phyloP scores from a whole-genome alignment of 495 filamentous ascomycete genomes.

The Penicillium flavigenum region DNA sequence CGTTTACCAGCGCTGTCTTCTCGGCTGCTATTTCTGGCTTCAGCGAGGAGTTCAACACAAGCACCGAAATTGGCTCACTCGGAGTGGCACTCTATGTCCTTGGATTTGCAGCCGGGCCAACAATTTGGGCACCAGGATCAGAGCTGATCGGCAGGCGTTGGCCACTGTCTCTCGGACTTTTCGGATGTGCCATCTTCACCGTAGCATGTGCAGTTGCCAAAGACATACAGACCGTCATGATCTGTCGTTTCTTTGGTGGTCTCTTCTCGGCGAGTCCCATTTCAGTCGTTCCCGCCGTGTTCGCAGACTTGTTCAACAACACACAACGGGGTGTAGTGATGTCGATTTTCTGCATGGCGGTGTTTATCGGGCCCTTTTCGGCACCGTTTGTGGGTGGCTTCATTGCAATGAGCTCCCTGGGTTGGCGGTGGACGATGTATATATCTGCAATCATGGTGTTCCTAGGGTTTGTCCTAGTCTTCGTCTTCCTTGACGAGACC shows the following conservation, averaged over 20 bases:
- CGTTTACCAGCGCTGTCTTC: conserved; percentile 53
- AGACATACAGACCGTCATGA: conserved; percentile 54
- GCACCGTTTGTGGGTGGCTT: conserved; percentile 49
- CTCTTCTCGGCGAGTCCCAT: conserved; percentile 50
- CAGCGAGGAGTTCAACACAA: conserved; percentile 45
- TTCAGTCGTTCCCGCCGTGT: conserved; percentile 47
- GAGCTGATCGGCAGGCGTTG: conserved; percentile 65
- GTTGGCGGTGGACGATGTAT: conserved; percentile 50
- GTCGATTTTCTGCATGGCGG: conserved; percentile 45
- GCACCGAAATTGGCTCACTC: conserved; percentile 47
- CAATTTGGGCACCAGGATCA: conserved; percentile 63
- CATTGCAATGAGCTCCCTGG: conserved; percentile 33
- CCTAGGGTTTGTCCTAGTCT: conserved; percentile 21
- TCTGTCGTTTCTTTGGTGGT: conserved; percentile 49
- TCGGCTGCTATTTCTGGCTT: conserved; percentile 44
- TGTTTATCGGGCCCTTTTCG: conserved; percentile 44
- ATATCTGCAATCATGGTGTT: conserved; percentile 42
- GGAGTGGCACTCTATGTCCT: conserved; percentile 54
- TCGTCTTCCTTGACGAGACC: conserved; percentile 35
- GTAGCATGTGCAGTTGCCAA: conserved; percentile 54
- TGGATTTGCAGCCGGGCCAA: conserved; percentile 51
- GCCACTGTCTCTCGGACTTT: conserved; percentile 50
- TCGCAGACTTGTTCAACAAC: conserved; percentile 52
- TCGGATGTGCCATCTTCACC: conserved; percentile 51
- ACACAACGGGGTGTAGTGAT: conserved; percentile 45